phyloP scores from a whole-genome alignment of 2,329 filamentous ascomycete species.

The Aspergillus quadricinctus region DNA sequence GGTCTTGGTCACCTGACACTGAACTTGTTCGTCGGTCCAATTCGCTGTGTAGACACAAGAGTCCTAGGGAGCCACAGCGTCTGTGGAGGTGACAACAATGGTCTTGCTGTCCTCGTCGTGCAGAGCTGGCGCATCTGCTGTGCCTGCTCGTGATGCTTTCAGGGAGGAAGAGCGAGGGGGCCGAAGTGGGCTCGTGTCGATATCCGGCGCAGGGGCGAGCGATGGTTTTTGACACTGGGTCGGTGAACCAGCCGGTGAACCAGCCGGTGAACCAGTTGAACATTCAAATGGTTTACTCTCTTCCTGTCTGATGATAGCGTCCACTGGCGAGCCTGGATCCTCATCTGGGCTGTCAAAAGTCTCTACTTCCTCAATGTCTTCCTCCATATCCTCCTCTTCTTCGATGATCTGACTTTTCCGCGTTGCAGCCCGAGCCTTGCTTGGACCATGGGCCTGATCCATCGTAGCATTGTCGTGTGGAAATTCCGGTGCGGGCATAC shows the following conservation, averaged over 20 bases:
- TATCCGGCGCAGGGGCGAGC: conserved; percentile 30
- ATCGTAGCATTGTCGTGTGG: conserved; percentile 24
- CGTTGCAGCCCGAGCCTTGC: conserved; percentile 23
- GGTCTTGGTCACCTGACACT: not conserved
- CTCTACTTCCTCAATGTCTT: conserved; percentile 41
- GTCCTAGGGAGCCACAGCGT: conserved; percentile 7
- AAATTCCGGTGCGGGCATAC: conserved; percentile 31
- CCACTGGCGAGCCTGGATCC: conserved; percentile 21
- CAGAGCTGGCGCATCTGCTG: conserved; percentile 8
- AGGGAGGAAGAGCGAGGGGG: conserved; percentile 40
- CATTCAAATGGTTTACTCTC: conserved; percentile 7
- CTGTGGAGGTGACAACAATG: conserved; percentile 8
- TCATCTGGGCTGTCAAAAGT: conserved; percentile 34
- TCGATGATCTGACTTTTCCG: conserved; percentile 43
- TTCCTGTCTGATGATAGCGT: conserved; percentile 7
- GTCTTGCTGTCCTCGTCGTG: conserved; percentile 1
- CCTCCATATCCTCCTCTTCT: conserved; percentile 41
- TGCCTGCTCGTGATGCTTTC: conserved; percentile 14
- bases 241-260: conserved; percentile 8
- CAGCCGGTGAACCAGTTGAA: conserved; percentile 10
- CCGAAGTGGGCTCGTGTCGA: conserved; percentile 26
- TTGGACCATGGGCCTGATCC: conserved; percentile 12
- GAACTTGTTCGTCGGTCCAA: not conserved
- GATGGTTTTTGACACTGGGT: conserved; percentile 18
- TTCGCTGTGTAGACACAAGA: not conserved